phyloP scores from a whole-genome alignment of 805 yeast species.

The Debaryomyces hansenii region DNA sequence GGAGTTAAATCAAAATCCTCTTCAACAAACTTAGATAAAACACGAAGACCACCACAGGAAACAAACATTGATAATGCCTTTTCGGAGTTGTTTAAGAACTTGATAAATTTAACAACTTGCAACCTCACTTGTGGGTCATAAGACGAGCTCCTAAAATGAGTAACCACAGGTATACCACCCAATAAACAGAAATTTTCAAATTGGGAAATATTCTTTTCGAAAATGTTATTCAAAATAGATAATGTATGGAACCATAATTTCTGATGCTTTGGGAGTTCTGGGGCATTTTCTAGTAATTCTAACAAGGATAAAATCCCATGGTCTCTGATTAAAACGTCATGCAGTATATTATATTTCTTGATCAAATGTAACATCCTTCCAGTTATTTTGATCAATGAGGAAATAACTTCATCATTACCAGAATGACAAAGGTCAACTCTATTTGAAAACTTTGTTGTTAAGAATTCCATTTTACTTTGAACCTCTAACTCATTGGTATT shows the following conservation, averaged over 20 bases:
- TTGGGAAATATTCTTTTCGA: slow-evolving; percentile 27
- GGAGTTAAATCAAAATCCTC: slow-evolving; percentile 44
- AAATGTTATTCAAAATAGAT: slow-evolving; percentile 33
- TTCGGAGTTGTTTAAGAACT: slow-evolving; percentile 32
- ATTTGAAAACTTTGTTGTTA: slow-evolving; percentile 30
- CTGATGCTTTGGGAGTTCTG: slow-evolving; percentile 31
- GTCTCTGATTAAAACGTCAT: slow-evolving; percentile 38
- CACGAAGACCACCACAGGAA: slow-evolving; percentile 46
- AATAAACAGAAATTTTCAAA: slow-evolving; percentile 43
- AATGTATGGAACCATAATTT: slow-evolving; percentile 39
- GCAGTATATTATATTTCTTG: slow-evolving; percentile 40
- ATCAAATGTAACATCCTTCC: slow-evolving; percentile 39
- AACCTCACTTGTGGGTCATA: slow-evolving; percentile 30
- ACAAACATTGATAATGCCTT: slow-evolving; percentile 40
- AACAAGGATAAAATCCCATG: slow-evolving; percentile 41
- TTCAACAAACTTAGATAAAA: slow-evolving; percentile 45
- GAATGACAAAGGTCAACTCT: slow-evolving; percentile 29
- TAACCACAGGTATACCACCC: slow-evolving; percentile 44
- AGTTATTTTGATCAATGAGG: slow-evolving; percentile 32
- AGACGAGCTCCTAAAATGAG: slow-evolving; percentile 33
- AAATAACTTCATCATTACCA: slow-evolving; percentile 30
- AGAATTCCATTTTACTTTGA: slow-evolving; percentile 39
- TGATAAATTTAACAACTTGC: slow-evolving; percentile 38
- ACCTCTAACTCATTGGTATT: slow-evolving; percentile 43
- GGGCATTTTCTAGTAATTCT: slow-evolving; percentile 37